phyloP scores from a whole-genome alignment of 1,284 basidiomycete species.

The Trichosporon asahii region DNA sequence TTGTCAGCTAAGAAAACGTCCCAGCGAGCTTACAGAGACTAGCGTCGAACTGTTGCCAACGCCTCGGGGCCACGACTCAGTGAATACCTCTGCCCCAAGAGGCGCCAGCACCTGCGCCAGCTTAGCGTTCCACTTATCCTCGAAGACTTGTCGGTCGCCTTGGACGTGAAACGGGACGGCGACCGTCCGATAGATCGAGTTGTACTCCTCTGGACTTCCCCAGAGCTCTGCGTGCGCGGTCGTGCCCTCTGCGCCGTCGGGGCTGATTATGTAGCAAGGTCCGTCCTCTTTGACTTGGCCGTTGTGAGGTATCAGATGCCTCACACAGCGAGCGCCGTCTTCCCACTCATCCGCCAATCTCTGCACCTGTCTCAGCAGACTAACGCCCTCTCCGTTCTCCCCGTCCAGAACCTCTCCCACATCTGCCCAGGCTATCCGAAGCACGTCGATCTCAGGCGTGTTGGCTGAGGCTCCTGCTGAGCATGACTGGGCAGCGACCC shows the following conservation, averaged over 20 bases:
- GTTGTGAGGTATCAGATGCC: conserved; percentile 25
- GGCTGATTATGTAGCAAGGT: conserved; percentile 34
- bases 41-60: conserved; percentile 14
- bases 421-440: conserved; percentile 45
- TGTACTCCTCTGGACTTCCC: conserved; percentile 4
- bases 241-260: conserved; percentile 15
- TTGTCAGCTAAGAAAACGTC: not conserved
- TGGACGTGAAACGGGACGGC: conserved; percentile 33
- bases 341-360: conserved; percentile 35
- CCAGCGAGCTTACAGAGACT: conserved; percentile 33
- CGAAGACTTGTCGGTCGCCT: conserved; percentile 26
- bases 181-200: conserved; percentile 35
- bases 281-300: conserved; percentile 18
- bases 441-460: conserved; percentile 30
- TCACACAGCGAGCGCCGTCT: conserved; percentile 31
- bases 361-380: not conserved
- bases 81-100: conserved; percentile 41
- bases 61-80: conserved; percentile 30
- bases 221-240: conserved; percentile 14
- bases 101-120: conserved; percentile 22
- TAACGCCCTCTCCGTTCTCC: conserved; percentile 4
- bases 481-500: conserved; percentile 12
- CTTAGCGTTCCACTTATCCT: conserved; percentile 25
- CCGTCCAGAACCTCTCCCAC: conserved; percentile 45
- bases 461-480: not conserved